Conservation (phyloP, 75 land plant species). For the Isoetes taiwanensis region DNA sequence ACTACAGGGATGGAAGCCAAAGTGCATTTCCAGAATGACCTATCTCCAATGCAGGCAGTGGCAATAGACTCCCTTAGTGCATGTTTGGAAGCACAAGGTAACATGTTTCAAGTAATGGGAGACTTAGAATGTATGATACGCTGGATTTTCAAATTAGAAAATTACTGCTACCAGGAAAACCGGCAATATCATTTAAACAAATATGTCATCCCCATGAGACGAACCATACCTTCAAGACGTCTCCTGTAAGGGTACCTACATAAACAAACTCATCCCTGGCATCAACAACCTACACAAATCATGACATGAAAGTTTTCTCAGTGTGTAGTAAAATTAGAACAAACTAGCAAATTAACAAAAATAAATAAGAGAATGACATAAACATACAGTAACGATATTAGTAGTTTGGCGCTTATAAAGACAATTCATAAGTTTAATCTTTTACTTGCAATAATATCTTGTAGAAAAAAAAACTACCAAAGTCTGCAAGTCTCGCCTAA, state of each 20-base stretch:
- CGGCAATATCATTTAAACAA: too few relatives aligned
- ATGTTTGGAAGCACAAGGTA: too few relatives aligned
- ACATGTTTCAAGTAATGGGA: too few relatives aligned
- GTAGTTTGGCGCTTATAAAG: neutral
- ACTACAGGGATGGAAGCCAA: too few relatives aligned
- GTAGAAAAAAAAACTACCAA: slow-evolving; percentile 2
- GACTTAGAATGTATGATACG: too few relatives aligned
- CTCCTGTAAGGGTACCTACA: slow-evolving; percentile 26
- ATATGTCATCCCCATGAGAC: too few relatives aligned
- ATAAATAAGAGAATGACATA: neutral
- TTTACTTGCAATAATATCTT: neutral
- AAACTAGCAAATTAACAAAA: neutral
- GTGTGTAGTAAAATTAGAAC: neutral
- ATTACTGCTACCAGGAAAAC: too few relatives aligned
- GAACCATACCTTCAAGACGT: slow-evolving; percentile 18
- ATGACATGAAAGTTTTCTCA: neutral
- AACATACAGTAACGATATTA: slow-evolving; percentile 9
- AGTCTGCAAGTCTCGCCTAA: slow-evolving; percentile 3
- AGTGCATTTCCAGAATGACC: too few relatives aligned
- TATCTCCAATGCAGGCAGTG: too few relatives aligned
- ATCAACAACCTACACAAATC: slow-evolving; percentile 20
- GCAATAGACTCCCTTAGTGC: too few relatives aligned
- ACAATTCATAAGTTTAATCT: neutral
- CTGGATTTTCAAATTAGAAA: too few relatives aligned
- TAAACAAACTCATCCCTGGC: slow-evolving; percentile 27